A percentile compares a stretch with the other conserved stretches of the same genome.
Conservation (phyloP, 2,329 filamentous ascomycete genomes). For the Ascochyta pisi region DNA sequence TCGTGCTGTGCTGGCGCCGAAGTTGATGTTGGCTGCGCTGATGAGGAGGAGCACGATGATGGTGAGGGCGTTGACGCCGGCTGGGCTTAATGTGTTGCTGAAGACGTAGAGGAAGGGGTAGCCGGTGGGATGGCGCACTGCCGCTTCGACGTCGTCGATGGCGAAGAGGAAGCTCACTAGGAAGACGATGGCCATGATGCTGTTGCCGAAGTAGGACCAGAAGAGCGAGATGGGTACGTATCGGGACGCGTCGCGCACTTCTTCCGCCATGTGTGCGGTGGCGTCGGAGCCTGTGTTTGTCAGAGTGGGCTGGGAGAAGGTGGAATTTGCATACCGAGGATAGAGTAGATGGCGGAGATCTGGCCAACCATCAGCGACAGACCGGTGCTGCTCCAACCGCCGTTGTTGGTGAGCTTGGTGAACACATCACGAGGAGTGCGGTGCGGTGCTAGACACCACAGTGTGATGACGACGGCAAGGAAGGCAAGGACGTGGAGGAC, state of each 20-base stretch:
- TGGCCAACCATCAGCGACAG: slow-evolving; percentile 5
- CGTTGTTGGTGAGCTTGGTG: slow-evolving; percentile 53
- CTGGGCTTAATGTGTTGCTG: slow-evolving; percentile 27
- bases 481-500: slow-evolving; percentile 58
- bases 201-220: slow-evolving; percentile 46
- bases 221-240: slow-evolving; percentile 47
- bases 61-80: slow-evolving; percentile 30
- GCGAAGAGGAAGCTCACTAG: slow-evolving; percentile 50
- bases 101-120: slow-evolving; percentile 50
- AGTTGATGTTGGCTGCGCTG: slow-evolving; percentile 30
- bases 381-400: slow-evolving; percentile 44
- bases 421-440: slow-evolving; percentile 51
- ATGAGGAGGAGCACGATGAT: slow-evolving; percentile 31
- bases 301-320: too few relatives aligned
- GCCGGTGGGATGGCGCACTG: slow-evolving; percentile 38
- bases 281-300: slow-evolving; percentile 35
- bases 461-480: slow-evolving; percentile 55
- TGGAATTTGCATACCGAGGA: too few relatives aligned
- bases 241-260: slow-evolving; percentile 46
- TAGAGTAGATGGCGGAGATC: slow-evolving; percentile 2
- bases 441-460: slow-evolving; percentile 39
- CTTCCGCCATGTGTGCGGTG: slow-evolving; percentile 49
- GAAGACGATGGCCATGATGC: slow-evolving; percentile 38
- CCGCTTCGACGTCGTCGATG: slow-evolving; percentile 37
- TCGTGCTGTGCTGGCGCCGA: slow-evolving; percentile 34